These are phyloP conservation scores for Akanthomyces lecanii DNA, from an alignment of 2,329 filamentous ascomycete species.

Conservation along the genomic window DNA sequence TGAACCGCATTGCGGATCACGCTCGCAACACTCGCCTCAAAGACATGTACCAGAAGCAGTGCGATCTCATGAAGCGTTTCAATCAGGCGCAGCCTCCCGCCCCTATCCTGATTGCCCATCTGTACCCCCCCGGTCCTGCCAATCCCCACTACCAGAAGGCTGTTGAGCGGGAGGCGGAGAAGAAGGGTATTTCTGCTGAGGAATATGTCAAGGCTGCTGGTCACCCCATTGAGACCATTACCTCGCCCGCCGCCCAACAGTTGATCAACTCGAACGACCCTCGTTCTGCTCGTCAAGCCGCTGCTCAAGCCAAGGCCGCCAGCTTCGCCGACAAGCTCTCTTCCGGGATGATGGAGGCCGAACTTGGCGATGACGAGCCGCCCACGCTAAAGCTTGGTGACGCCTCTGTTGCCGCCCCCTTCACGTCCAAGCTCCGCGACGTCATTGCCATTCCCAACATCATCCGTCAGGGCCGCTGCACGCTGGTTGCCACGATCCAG, in stretches of 20 bases:
- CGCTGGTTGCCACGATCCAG: conserved; percentile 95
- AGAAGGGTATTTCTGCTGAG: conserved; percentile 64
- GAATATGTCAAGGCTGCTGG: conserved; percentile 53
- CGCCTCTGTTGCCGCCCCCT: conserved; percentile 93
- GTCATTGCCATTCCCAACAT: conserved; percentile 98
- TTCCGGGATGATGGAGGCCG: conserved; percentile 80
- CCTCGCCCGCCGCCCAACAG: conserved; percentile 60
- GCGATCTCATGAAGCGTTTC: conserved; percentile 86
- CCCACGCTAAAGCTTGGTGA: conserved; percentile 96
- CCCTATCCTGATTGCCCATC: conserved; percentile 84
- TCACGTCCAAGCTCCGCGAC: conserved; percentile 95
- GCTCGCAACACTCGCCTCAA: conserved; percentile 96
- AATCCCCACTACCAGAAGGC: conserved; percentile 96
- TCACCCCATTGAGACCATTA: conserved; percentile 57
- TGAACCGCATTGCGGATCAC: conserved; percentile 89
- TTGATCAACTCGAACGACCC: conserved; percentile 40
- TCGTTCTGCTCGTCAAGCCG: conserved; percentile 43
- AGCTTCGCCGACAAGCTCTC: conserved; percentile 84
- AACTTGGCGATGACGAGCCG: conserved; percentile 83
- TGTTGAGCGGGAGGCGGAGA: conserved; percentile 77
- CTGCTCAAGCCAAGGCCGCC: conserved; percentile 67
- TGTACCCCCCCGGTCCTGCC: conserved; percentile 83
- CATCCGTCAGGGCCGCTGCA: conserved; percentile 94
- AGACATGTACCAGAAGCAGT: conserved; percentile 96
- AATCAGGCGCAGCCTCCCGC: conserved; percentile 92